phyloP scores from a whole-genome alignment of 176 grass and related monocot genomes.

The Ananas comosus region DNA sequence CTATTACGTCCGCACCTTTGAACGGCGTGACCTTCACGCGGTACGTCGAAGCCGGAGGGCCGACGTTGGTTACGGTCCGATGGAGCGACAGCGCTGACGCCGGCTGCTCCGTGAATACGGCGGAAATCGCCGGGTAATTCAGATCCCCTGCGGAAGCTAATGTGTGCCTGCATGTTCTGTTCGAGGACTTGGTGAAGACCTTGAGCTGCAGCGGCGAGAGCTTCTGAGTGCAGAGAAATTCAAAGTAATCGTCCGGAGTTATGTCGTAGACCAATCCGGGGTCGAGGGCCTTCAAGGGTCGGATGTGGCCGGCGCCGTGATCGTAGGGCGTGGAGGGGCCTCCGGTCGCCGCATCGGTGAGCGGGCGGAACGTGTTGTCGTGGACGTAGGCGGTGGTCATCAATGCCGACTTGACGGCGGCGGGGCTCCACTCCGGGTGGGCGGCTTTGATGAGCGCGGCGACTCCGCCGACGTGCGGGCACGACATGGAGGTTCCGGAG shows the following conservation, averaged over 20 bases:
- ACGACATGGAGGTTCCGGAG: constrained; percentile 98
- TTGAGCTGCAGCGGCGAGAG: constrained; percentile 68
- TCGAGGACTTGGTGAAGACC: constrained; percentile 65
- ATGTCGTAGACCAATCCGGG: constrained; percentile 87
- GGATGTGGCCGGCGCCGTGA: constrained; percentile 89
- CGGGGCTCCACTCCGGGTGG: constrained; percentile 88
- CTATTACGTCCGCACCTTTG: constrained; percentile 49
- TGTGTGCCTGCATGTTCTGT: constrained; percentile 57
- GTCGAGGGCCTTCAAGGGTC: constrained; percentile 56
- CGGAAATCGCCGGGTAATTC: constrained; percentile 88
- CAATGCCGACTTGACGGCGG: constrained; percentile 80
- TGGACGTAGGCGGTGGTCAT: constrained; percentile 98
- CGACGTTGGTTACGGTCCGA: constrained; percentile 82
- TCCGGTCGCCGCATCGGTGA: constrained; percentile 68
- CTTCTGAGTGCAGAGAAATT: constrained; percentile 88
- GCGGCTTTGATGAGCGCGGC: constrained; percentile 82
- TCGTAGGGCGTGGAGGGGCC: constrained; percentile 65
- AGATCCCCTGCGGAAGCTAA: constrained; percentile 63
- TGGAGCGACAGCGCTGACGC: constrained; percentile 36
- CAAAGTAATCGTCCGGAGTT: constrained; percentile 50
- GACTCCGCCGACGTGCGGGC: constrained; percentile 92
- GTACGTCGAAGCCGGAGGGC: constrained; percentile 56
- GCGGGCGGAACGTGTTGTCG: constrained; percentile 63
- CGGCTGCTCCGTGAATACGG: constrained; percentile 43
- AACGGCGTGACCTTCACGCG: constrained; percentile 41